phyloP scores from a whole-genome alignment of 345 rosid genomes.

The Eucalyptus tenuipes region DNA sequence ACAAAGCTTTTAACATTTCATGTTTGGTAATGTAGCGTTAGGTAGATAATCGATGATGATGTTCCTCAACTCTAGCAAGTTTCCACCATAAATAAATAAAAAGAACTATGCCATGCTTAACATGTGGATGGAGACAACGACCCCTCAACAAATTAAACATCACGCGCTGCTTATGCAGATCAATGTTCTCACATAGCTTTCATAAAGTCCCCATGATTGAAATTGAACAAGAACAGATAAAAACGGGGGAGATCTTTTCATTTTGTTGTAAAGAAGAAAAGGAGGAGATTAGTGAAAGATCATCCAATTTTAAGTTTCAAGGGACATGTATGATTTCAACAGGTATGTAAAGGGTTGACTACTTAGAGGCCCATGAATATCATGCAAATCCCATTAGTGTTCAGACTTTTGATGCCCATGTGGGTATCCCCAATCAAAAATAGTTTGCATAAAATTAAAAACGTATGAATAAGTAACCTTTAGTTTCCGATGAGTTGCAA shows the following conservation, averaged over 20 bases:
- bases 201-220: background rate
- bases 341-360: background rate
- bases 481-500: no score
- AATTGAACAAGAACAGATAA: background rate
- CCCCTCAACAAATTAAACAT: background rate
- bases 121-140: background rate
- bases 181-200: background rate
- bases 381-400: no score
- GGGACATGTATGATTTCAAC: background rate
- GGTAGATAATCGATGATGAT: background rate
- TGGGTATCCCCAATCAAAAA: no score
- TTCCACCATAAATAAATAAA: background rate
- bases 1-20: background rate
- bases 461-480: no score
- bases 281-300: background rate
- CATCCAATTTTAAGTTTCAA: background rate
- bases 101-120: background rate
- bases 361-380: background rate
- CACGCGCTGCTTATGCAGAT: background rate
- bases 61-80: background rate
- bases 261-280: background rate
- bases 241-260: background rate
- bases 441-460: no score
- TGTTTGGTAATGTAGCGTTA: background rate
- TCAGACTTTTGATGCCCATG: no score